These are phyloP conservation scores for Microsporum ferrugineum DNA, from an alignment of 2,329 filamentous ascomycete genomes.

Conservation along the genomic window DNA sequence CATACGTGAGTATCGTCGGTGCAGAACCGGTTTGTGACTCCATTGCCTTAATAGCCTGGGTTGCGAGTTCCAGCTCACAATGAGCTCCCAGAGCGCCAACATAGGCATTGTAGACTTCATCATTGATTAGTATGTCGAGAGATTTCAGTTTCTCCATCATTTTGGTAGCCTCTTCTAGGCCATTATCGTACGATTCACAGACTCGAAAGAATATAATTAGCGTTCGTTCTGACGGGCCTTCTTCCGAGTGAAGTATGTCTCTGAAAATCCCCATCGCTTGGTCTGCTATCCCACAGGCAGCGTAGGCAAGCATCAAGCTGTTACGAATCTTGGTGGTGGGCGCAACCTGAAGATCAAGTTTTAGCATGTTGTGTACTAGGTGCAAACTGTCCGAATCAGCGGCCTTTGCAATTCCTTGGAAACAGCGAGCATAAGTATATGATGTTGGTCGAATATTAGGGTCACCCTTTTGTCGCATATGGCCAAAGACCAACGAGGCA, in stretches of 20 bases:
- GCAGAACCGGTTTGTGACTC: conserved; percentile 53
- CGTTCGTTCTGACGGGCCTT: conserved; percentile 74
- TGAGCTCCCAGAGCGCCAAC: conserved; percentile 64
- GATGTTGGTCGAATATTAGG: conserved; percentile 52
- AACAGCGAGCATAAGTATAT: conserved; percentile 65
- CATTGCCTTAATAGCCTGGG: conserved; percentile 55
- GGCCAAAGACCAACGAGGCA: conserved; percentile 74
- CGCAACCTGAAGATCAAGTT: conserved; percentile 74
- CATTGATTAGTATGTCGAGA: conserved; percentile 69
- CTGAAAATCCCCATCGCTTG: conserved; percentile 70
- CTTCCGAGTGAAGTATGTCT: conserved; percentile 67
- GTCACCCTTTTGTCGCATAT: conserved; percentile 74
- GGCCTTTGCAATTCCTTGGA: conserved; percentile 59
- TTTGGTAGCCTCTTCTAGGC: conserved; percentile 38
- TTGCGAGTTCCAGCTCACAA: conserved; percentile 56
- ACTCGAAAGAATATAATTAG: conserved; percentile 70
- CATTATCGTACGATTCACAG: conserved; percentile 50
- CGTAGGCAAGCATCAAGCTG: conserved; percentile 76
- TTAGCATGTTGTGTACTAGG: conserved; percentile 83
- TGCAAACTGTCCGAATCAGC: conserved; percentile 54
- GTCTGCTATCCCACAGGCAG: conserved; percentile 52
- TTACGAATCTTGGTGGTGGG: conserved; percentile 68
- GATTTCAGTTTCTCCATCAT: conserved; percentile 47
- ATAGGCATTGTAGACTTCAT: conserved; percentile 63
- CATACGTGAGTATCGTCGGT: conserved; percentile 62